phyloP scores from a whole-genome alignment of 495 filamentous ascomycete species.

The Hypoxylon lenormandii region DNA sequence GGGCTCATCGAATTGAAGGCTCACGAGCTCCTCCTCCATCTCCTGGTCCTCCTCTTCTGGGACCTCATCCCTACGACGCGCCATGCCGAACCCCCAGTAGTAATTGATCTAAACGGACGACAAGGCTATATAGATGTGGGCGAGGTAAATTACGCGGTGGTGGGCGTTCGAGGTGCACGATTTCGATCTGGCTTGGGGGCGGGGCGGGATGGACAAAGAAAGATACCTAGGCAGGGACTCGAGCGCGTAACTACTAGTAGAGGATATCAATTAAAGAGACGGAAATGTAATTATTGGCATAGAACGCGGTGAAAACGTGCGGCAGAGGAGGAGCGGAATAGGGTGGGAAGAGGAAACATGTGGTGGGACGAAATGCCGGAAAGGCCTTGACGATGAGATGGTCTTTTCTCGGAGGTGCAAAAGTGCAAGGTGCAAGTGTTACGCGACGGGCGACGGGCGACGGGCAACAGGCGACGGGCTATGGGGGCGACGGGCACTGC shows the following conservation, averaged over 20 bases:
- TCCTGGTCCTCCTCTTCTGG: conserved; percentile 52
- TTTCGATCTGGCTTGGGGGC: conserved; percentile 23
- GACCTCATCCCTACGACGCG: conserved; percentile 51
- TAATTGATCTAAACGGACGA: not conserved
- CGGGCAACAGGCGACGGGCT: not conserved
- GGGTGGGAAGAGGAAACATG: conserved; percentile 9
- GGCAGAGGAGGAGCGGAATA: conserved; percentile 4
- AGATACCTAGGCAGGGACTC: conserved; percentile 10
- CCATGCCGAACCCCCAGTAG: conserved; percentile 28
- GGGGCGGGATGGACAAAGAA: conserved; percentile 16
- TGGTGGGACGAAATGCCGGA: conserved; percentile 40
- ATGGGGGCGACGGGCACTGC: no score
- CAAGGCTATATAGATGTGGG: not conserved
- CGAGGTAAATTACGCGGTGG: not conserved
- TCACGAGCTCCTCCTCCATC: conserved; percentile 52
- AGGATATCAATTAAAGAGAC: conserved; percentile 24
- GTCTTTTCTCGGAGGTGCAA: conserved; percentile 29
- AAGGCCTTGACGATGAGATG: conserved; percentile 37
- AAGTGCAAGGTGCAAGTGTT: conserved; percentile 25
- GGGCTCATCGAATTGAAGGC: conserved; percentile 82
- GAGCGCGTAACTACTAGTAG: conserved; percentile 20
- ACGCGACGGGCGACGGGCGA: conserved; percentile 35
- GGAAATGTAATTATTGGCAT: not conserved
- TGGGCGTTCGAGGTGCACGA: conserved; percentile 12
- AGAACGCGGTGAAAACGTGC: not conserved